These are phyloP conservation scores for Erigeron philadelphicus DNA, from an alignment of 140 eudicot genomes.

Conservation along the genomic window DNA sequence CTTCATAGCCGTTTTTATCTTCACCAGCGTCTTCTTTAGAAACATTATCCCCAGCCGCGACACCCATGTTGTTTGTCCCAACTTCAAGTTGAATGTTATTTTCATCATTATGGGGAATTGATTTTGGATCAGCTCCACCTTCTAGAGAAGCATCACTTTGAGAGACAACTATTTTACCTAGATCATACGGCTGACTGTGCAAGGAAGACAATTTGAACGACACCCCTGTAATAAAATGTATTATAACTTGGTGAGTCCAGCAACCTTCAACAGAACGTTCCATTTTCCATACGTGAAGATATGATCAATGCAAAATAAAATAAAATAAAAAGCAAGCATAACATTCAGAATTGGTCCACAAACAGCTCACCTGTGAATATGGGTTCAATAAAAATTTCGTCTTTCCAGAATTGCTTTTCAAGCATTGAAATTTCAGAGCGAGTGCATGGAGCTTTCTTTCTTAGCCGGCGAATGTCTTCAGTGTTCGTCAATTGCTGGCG, in stretches of 20 bases:
- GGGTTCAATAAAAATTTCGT: constrained; percentile 66
- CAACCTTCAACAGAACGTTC: no score
- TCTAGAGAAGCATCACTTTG: constrained; percentile 33
- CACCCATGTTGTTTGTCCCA: constrained; percentile 19
- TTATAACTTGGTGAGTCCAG: no score
- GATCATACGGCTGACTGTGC: constrained; percentile 55
- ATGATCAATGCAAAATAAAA: constrained; percentile 7
- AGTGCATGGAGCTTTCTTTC: constrained; percentile 98
- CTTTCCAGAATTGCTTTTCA: constrained; percentile 66
- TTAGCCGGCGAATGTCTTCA: constrained; percentile 84
- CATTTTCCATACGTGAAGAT: not conserved
- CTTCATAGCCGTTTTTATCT: constrained; percentile 26
- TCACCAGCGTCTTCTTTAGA: constrained; percentile 28
- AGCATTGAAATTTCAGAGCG: constrained; percentile 74
- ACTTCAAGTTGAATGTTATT: constrained; percentile 20
- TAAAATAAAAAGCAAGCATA: not conserved
- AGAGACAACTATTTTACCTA: constrained; percentile 42
- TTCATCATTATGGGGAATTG: constrained; percentile 28
- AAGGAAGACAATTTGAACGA: constrained; percentile 57
- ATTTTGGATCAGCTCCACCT: constrained; percentile 23
- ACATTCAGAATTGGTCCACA: constrained; percentile 14
- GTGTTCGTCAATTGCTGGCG: constrained; percentile 84
- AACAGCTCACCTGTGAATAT: constrained; percentile 66
- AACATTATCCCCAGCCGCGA: constrained; percentile 16
- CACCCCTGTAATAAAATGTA: constrained; percentile 37